A percentile compares a stretch with the other conserved stretches of the same genome.
Evolutionary conservation across 2,329 filamentous ascomycete species (phyloP).

Genomic region (Trichophyton schoenleinii): DNA sequence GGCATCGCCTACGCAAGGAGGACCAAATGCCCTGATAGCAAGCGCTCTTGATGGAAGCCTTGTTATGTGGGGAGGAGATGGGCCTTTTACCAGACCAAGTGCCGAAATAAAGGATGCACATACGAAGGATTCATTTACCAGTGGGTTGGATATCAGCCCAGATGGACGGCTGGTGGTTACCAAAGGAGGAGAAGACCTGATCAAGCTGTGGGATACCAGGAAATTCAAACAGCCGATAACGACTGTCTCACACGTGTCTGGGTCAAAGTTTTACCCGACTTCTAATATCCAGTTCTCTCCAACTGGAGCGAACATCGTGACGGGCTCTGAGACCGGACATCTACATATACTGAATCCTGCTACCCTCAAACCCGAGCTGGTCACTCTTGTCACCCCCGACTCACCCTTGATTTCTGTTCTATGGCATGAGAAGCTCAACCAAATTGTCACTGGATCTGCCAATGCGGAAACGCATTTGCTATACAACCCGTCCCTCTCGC

Average conservation of each 20-base stretch:
- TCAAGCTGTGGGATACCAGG: conserved; percentile 93
- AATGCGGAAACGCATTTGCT: conserved; percentile 83
- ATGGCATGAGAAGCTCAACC: conserved; percentile 92
- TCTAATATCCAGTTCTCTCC: conserved; percentile 85
- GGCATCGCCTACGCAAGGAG: conserved; percentile 65
- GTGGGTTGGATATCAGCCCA: conserved; percentile 76
- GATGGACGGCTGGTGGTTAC: conserved; percentile 88
- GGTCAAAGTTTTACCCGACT: conserved; percentile 69
- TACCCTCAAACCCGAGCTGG: conserved; percentile 69
- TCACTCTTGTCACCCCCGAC: conserved; percentile 78
- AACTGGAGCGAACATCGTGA: conserved; percentile 70
- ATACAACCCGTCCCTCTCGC: conserved; percentile 76
- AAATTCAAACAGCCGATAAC: conserved; percentile 89
- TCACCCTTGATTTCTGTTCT: conserved; percentile 70
- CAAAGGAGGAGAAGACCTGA: conserved; percentile 76
- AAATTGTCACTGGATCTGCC: conserved; percentile 86
- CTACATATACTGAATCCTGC: conserved; percentile 89
- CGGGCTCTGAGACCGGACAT: conserved; percentile 72
- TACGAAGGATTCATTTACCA: conserved; percentile 72
- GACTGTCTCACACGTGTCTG: conserved; percentile 65
- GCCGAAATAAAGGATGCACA: conserved; percentile 80
- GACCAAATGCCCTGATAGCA: conserved; percentile 63
- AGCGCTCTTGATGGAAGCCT: conserved; percentile 81
- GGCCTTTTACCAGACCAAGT: conserved; percentile 67
- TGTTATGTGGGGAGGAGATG: conserved; percentile 83